phyloP scores from a whole-genome alignment of 192 early-diverging fungal species.

The Backusella sp. region DNA sequence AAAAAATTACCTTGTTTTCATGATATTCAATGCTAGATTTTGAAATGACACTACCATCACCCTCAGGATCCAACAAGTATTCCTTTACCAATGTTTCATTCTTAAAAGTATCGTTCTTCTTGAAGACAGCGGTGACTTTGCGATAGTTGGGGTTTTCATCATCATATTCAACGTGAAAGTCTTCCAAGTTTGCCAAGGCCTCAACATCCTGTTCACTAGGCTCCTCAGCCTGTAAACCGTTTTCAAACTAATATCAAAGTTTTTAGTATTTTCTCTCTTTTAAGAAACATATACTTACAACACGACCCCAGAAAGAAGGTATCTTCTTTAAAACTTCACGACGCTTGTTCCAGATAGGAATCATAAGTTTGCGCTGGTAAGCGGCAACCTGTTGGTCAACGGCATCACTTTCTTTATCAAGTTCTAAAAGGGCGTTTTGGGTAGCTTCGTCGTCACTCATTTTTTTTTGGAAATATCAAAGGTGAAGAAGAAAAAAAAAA shows the following conservation, averaged over 20 bases:
- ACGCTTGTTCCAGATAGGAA: slow-evolving; percentile 33
- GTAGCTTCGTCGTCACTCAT: slow-evolving; percentile 6
- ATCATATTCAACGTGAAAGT: slow-evolving; percentile 35
- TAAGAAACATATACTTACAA: slow-evolving; percentile 15
- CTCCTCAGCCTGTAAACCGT: background rate
- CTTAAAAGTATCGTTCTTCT: slow-evolving; percentile 34
- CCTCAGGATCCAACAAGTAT: slow-evolving; percentile 24
- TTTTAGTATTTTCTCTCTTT: background rate
- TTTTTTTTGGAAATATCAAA: background rate
- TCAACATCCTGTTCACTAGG: slow-evolving; percentile 20
- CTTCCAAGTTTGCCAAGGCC: slow-evolving; percentile 27
- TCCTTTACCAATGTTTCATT: slow-evolving; percentile 36
- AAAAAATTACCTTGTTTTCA: slow-evolving; percentile 19
- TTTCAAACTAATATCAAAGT: background rate
- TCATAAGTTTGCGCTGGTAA: slow-evolving; percentile 32
- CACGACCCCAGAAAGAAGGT: slow-evolving; percentile 31
- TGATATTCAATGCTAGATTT: slow-evolving; percentile 32
- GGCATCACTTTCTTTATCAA: background rate
- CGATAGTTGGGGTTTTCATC: slow-evolving; percentile 27
- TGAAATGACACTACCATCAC: slow-evolving; percentile 11
- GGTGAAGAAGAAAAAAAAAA: background rate
- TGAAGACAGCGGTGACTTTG: slow-evolving; percentile 32
- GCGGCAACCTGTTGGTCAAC: background rate
- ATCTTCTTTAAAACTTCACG: slow-evolving; percentile 37
- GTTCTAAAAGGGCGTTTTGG: background rate